Evolutionary conservation across 2,329 filamentous ascomycete genomes (phyloP).

Genomic region (Chrysoporthe puriensis): DNA sequence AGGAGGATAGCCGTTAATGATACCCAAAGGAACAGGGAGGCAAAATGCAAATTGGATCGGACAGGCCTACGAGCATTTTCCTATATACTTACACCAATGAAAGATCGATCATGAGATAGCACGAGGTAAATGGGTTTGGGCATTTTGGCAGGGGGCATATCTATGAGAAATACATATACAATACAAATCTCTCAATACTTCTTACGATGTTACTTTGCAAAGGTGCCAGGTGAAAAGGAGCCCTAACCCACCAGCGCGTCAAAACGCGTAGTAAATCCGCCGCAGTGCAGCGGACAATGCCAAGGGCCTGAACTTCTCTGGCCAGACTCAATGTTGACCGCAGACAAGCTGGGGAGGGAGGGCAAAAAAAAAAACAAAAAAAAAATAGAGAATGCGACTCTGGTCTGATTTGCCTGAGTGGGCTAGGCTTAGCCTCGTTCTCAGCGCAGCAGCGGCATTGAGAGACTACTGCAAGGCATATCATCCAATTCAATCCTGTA

Average conservation of each 20-base stretch:
- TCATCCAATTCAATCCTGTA: constrained; percentile 5
- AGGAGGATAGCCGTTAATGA: constrained; percentile 29
- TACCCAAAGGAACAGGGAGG: constrained; percentile 28
- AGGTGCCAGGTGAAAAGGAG: neutral
- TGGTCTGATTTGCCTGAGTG: neutral
- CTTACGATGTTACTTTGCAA: neutral
- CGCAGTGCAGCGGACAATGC: neutral
- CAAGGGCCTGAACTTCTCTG: neutral
- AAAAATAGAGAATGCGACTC: neutral
- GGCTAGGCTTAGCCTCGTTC: neutral
- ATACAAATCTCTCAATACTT: constrained; percentile 15
- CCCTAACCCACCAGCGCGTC: neutral
- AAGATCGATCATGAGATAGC: constrained; percentile 19
- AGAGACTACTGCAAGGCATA: neutral
- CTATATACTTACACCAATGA: constrained; percentile 2
- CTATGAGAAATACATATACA: constrained; percentile 14
- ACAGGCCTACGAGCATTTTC: constrained; percentile 7
- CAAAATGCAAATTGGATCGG: constrained; percentile 14
- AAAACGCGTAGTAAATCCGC: neutral
- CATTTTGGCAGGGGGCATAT: constrained; percentile 8
- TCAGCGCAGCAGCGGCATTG: neutral
- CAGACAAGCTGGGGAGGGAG: neutral
- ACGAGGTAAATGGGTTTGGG: constrained; percentile 22
- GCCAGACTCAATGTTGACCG: neutral
- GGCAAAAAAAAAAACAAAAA: too few relatives aligned